Evolutionary conservation across 176 grass and related monocot species (phyloP).

Genomic region (Hyparrhenia diplandra): DNA sequence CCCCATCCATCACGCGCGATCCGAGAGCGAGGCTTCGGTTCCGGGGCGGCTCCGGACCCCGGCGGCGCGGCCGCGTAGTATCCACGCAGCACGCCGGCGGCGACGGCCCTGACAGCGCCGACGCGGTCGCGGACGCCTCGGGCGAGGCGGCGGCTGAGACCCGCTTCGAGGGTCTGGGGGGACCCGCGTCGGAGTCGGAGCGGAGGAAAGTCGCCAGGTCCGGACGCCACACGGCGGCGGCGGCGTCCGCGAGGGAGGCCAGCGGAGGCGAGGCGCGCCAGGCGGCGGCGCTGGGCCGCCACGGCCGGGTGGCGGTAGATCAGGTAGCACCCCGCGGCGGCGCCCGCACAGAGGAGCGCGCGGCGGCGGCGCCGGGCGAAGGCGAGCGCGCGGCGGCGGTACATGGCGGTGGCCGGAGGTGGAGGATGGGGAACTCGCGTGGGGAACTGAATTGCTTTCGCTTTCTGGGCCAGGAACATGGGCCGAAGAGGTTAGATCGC

Average conservation of each 20-base stretch:
- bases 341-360: slow-evolving; percentile 28
- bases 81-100: slow-evolving; percentile 46
- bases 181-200: slow-evolving; percentile 47
- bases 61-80: slow-evolving; percentile 1
- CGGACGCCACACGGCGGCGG: slow-evolving; percentile 36
- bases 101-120: slow-evolving; percentile 56
- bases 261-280: slow-evolving; percentile 45
- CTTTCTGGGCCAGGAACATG: no score
- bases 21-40: slow-evolving; percentile 1
- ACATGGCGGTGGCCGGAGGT: slow-evolving; percentile 18
- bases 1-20: slow-evolving; percentile 56
- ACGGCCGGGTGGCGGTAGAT: slow-evolving; percentile 66
- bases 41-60: not conserved
- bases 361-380: slow-evolving; percentile 50
- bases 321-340: slow-evolving; percentile 22
- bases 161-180: slow-evolving; percentile 46
- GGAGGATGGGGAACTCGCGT: not conserved
- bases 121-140: slow-evolving; percentile 45
- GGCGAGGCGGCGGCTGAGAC: slow-evolving; percentile 46
- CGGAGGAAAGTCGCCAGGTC: slow-evolving; percentile 44
- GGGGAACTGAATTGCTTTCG: no score
- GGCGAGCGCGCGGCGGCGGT: slow-evolving; percentile 16
- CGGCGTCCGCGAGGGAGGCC: slow-evolving; percentile 49
- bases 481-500: no score
- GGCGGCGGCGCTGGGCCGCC: slow-evolving; percentile 31